Evolutionary conservation across 2,329 filamentous ascomycete species (phyloP).

Genomic region (Intubia oerlemansii): DNA sequence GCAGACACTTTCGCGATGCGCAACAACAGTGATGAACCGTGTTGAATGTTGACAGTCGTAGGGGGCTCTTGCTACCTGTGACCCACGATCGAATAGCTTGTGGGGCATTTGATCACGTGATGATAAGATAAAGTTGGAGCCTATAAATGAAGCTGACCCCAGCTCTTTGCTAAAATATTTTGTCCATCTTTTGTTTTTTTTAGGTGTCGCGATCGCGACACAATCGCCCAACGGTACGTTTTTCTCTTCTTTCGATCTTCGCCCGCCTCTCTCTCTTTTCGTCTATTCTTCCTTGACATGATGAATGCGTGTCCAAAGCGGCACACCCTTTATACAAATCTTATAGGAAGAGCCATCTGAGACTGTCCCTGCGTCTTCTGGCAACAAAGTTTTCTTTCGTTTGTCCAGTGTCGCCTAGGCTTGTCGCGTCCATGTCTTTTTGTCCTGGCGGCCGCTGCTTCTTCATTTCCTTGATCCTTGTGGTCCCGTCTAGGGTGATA

Average conservation of each 20-base stretch:
- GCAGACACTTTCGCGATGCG: too few species aligned
- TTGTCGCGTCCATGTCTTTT: neutral
- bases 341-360: conserved; percentile 22
- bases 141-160: too few species aligned
- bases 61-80: too few species aligned
- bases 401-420: neutral
- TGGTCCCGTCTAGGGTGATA: conserved; percentile 4
- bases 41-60: too few species aligned
- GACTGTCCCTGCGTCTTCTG: conserved; percentile 10
- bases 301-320: conserved; percentile 14
- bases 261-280: neutral
- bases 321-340: conserved; percentile 12
- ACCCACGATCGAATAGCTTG: too few species aligned
- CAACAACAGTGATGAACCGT: too few species aligned
- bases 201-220: neutral
- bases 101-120: too few species aligned
- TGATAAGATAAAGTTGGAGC: too few species aligned
- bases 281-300: conserved; percentile 6
- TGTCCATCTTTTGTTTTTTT: neutral
- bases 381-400: neutral
- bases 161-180: neutral
- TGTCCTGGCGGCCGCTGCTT: neutral
- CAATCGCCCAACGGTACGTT: too few species aligned
- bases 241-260: too few species aligned
- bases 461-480: neutral